These are phyloP conservation scores for Effrenium voratum DNA, from an alignment of 73 alveolate genomes.

Conservation along the genomic window DNA sequence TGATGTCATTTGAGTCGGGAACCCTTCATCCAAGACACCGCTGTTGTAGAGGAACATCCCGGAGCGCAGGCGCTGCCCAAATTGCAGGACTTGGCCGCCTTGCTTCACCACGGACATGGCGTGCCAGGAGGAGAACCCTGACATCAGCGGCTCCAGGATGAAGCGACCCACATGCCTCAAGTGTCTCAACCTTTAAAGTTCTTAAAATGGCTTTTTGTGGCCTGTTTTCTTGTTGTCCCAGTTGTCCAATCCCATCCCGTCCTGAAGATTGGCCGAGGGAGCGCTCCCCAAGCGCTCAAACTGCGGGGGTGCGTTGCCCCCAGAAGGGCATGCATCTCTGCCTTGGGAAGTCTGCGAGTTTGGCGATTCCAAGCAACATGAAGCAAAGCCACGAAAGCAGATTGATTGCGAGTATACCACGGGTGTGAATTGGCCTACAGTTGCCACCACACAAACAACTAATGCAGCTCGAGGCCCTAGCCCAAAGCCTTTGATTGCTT, in stretches of 20 bases:
- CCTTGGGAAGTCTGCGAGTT: too few species aligned
- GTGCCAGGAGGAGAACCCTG: slow-evolving; percentile 45
- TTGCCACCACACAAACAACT: too few species aligned
- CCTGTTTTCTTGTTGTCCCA: not conserved
- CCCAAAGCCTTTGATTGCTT: too few species aligned
- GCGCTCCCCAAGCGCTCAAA: not conserved
- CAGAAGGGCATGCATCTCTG: not conserved
- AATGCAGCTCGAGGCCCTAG: too few species aligned
- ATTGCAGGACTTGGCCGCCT: not conserved
- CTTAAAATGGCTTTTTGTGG: not conserved
- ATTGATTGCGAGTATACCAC: too few species aligned
- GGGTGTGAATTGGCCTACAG: too few species aligned
- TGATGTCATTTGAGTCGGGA: not conserved
- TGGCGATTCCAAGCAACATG: too few species aligned
- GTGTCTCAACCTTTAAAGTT: not conserved
- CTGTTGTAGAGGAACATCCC: slow-evolving; percentile 39
- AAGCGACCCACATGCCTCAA: slow-evolving; percentile 41
- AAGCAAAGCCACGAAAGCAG: too few species aligned
- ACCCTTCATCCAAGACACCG: slow-evolving; percentile 27
- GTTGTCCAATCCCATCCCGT: not conserved
- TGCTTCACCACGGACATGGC: slow-evolving; percentile 61
- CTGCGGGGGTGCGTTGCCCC: not conserved
- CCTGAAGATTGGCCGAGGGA: slow-evolving; percentile 36
- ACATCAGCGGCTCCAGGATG: slow-evolving; percentile 16
- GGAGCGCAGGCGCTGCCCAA: slow-evolving; percentile 55